Evolutionary conservation across 139 green algal genomes (phyloP).

Genomic region (Axilococcus clingmanii): DNA sequence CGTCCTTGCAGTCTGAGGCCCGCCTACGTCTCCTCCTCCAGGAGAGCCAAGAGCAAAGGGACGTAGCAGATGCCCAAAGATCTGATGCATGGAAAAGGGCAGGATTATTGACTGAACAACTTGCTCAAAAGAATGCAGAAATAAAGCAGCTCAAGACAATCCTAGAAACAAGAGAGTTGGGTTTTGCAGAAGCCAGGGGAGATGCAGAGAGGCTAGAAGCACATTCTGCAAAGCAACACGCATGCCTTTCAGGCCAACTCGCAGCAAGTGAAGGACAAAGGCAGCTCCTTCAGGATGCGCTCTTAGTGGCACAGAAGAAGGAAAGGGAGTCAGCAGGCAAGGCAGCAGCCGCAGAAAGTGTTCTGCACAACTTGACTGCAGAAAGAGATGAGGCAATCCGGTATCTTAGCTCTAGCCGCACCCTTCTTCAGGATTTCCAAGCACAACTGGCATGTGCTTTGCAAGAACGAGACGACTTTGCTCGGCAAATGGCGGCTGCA

Average conservation of each 20-base stretch:
- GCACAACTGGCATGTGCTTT: neutral
- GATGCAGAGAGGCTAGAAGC: neutral
- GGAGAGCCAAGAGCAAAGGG: too few relatives aligned
- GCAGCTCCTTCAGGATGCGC: neutral
- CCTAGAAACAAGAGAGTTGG: neutral
- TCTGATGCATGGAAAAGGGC: neutral
- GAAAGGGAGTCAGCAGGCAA: neutral
- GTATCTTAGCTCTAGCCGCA: neutral
- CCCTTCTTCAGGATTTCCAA: neutral
- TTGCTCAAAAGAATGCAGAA: slow-evolving; percentile 1
- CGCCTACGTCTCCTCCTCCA: too few relatives aligned
- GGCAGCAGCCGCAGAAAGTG: neutral
- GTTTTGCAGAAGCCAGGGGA: slow-evolving; percentile 1
- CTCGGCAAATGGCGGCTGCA: too few relatives aligned
- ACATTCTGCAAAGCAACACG: neutral
- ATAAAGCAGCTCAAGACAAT: neutral
- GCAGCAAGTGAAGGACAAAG: neutral
- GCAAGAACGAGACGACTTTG: neutral
- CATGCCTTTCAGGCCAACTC: neutral
- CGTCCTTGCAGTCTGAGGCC: too few relatives aligned
- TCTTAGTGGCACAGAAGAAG: neutral
- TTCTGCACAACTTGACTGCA: neutral
- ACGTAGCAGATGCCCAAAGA: too few relatives aligned
- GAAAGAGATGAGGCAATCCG: neutral
- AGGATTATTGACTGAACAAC: slow-evolving; percentile 7